phyloP scores from a whole-genome alignment of 495 filamentous ascomycete genomes.

The Podospora tetraspora region DNA sequence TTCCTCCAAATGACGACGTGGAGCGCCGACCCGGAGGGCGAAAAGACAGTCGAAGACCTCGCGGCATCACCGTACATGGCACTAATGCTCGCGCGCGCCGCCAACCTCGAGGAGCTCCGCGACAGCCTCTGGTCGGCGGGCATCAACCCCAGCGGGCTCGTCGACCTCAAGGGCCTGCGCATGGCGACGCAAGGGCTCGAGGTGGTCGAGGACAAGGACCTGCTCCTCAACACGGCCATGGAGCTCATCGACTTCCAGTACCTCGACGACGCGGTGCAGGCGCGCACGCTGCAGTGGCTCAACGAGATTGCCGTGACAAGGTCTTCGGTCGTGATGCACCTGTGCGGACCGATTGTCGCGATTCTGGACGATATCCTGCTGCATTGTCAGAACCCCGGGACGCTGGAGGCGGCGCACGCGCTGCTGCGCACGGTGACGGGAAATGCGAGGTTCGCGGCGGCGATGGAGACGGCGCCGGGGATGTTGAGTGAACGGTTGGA shows the following conservation, averaged over 20 bases:
- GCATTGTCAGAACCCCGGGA: conserved; percentile 47
- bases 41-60: conserved; percentile 29
- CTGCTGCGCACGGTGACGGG: conserved; percentile 47
- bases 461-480: conserved; percentile 32
- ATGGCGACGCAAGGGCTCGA: conserved; percentile 39
- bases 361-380: conserved; percentile 52
- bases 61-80: conserved; percentile 47
- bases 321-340: conserved; percentile 44
- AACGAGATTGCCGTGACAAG: conserved; percentile 42
- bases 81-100: conserved; percentile 44
- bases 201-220: conserved; percentile 48
- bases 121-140: conserved; percentile 50
- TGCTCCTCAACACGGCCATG: conserved; percentile 52
- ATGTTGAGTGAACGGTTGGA: conserved; percentile 45
- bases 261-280: conserved; percentile 50
- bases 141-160: conserved; percentile 35
- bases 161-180: conserved; percentile 16
- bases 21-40: conserved; percentile 16
- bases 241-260: conserved; percentile 53
- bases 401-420: conserved; percentile 47
- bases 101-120: conserved; percentile 43
- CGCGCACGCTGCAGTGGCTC: conserved; percentile 48
- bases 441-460: conserved; percentile 38
- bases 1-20: conserved; percentile 54
- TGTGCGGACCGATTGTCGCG: conserved; percentile 47